Conservation (phyloP, 805 yeast species). For the Candida arabinofermentans region DNA sequence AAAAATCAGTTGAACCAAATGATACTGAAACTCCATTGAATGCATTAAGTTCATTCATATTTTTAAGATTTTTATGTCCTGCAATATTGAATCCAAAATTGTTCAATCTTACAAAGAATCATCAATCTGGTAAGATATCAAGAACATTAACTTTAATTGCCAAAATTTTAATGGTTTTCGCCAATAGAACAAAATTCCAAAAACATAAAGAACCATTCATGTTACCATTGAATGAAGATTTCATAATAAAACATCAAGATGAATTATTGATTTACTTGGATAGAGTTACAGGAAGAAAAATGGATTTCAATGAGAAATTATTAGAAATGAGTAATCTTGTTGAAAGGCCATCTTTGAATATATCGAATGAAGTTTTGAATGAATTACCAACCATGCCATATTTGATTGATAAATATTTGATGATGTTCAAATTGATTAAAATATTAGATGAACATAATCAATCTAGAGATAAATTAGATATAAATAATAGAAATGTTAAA, state of each 20-base stretch:
- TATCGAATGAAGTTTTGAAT: slow-evolving; percentile 45
- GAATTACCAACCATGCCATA: slow-evolving; percentile 69
- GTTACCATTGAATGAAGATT: slow-evolving; percentile 57
- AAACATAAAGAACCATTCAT: slow-evolving; percentile 84
- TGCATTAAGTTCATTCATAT: slow-evolving; percentile 79
- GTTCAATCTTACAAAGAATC: slow-evolving; percentile 65
- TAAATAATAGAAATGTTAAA: slow-evolving; percentile 16
- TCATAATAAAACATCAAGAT: slow-evolving; percentile 51
- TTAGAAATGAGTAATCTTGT: slow-evolving; percentile 54
- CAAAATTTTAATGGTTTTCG: slow-evolving; percentile 71
- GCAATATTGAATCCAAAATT: slow-evolving; percentile 87
- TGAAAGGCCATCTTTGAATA: slow-evolving; percentile 53
- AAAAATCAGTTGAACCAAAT: slow-evolving; percentile 52
- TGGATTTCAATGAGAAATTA: slow-evolving; percentile 55
- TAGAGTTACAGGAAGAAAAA: slow-evolving; percentile 62
- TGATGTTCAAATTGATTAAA: slow-evolving; percentile 55
- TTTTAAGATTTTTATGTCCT: slow-evolving; percentile 84
- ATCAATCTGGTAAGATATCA: slow-evolving; percentile 67
- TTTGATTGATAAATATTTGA: slow-evolving; percentile 59
- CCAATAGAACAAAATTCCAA: slow-evolving; percentile 68
- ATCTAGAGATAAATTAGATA: slow-evolving; percentile 15
- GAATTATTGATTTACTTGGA: slow-evolving; percentile 70
- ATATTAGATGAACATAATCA: slow-evolving; percentile 32
- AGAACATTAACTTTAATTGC: slow-evolving; percentile 80
- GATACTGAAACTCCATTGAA: slow-evolving; percentile 53